These are phyloP conservation scores for Calocera viscosa DNA, from an alignment of 768 basidiomycete genomes.

Conservation along the genomic window DNA sequence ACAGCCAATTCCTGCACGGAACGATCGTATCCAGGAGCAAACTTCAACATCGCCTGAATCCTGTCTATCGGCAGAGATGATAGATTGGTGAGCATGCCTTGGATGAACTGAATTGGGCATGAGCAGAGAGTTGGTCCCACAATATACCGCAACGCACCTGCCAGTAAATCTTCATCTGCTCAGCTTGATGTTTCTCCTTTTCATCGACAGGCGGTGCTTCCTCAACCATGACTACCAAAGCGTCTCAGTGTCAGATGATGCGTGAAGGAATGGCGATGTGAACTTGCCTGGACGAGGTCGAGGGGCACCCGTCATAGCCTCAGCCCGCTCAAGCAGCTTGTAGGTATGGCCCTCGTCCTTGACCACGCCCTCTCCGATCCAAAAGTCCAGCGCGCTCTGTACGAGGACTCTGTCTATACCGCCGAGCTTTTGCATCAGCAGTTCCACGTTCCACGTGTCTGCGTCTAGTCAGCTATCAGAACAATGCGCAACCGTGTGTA, in stretches of 20 bases:
- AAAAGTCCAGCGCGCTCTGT: conserved; percentile 64
- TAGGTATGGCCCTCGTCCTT: conserved; percentile 53
- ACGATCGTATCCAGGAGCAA: conserved; percentile 71
- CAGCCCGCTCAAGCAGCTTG: conserved; percentile 49
- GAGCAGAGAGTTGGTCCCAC: background rate
- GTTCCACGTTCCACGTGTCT: conserved; percentile 63
- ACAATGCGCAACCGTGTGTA: background rate
- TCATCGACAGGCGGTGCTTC: conserved; percentile 40
- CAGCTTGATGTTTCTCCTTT: conserved; percentile 62
- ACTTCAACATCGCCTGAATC: conserved; percentile 81
- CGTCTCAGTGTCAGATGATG: background rate
- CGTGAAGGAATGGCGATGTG: conserved; percentile 20
- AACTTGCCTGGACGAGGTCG: conserved; percentile 8
- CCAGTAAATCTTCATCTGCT: conserved; percentile 82
- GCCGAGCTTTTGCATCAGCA: conserved; percentile 51
- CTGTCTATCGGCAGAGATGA: conserved; percentile 60
- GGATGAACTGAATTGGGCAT: conserved; percentile 49
- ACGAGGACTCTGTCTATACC: conserved; percentile 51
- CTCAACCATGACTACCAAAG: conserved; percentile 28
- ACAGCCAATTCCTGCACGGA: conserved; percentile 61
- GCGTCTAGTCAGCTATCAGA: background rate
- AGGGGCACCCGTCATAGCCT: conserved; percentile 29
- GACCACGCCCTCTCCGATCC: conserved; percentile 72
- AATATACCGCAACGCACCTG: conserved; percentile 38
- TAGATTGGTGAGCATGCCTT: conserved; percentile 84